Evolutionary conservation across 108 stramenopile genomes (phyloP), one percentile per base, ranked within the genome.

Genomic region (Pseudonitzschia delicatissima): DNA sequence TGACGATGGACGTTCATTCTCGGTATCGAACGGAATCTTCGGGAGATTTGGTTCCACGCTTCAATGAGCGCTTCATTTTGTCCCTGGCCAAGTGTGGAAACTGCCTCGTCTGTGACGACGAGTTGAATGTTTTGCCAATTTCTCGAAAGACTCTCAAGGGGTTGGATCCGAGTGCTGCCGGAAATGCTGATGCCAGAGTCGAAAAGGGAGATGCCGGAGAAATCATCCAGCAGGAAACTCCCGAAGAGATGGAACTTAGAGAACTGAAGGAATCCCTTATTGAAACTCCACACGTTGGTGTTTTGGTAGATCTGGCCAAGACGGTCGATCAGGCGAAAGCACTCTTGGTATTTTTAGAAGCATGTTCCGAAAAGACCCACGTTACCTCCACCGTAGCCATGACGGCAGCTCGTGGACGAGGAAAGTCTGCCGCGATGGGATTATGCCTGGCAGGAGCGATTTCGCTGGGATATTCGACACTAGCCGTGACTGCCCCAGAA

Each of bases 31-130:
- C 98, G 42, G 94, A 95, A 40, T 80, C 90, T 23, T 64, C 87
- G 15, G 93, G 77, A 1, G 93, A 95, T 68, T 68, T 96, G 11
- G 88, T 96, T 13, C 96, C 98, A 27, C 70, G 99, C 13, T 99
- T 99, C 84, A 99, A 99, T 77, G 99, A 99, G 80, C 93, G 99
- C 35, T 99, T 99, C 67, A 94, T 99, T 66, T 74, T 99, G 44
- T 92, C 90, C 35, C 68, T 99, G 35, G 94, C 80, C 0, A 82
- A 92, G 42, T 97, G 96, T 74, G 62, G 59, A 26, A 87, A 85
- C 67, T 97, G 96, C 68, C 76, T 99, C 37, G 97, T 98, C 4
- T 89, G 96, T 59, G 99, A 99, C 71, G 99, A 99, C 62, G 99
- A 99, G 77, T 76, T 99, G 66, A 99, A 99, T 83, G 88, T 99